Evolutionary conservation across 2,329 filamentous ascomycete species (phyloP).

Genomic region (Knufia petricola): DNA sequence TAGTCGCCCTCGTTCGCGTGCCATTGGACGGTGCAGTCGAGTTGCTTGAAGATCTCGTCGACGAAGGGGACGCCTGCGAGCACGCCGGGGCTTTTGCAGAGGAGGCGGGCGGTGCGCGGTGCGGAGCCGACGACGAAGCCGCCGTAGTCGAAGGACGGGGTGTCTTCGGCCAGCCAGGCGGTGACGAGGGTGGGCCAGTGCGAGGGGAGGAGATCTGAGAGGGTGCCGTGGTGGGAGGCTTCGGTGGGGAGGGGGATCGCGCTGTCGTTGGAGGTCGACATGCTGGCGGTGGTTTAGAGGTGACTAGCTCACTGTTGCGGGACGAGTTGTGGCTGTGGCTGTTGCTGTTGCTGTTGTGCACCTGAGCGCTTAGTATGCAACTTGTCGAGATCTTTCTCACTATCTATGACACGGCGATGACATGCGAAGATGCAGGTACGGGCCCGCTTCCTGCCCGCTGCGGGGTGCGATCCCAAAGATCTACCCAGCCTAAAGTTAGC

Average conservation of each 20-base stretch:
- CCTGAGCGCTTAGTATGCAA: too few species aligned
- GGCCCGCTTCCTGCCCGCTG: background rate
- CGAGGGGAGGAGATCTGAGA: constrained; percentile 21
- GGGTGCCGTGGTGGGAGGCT: constrained; percentile 17
- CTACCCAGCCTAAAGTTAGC: too few species aligned
- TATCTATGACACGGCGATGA: background rate
- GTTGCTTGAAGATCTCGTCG: constrained; percentile 81
- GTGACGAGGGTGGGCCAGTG: constrained; percentile 23
- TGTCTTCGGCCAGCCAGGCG: constrained; percentile 88
- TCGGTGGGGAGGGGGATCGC: constrained; percentile 12
- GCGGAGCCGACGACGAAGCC: constrained; percentile 85
- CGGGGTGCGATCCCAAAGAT: background rate
- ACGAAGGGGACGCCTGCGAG: constrained; percentile 92
- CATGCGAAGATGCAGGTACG: background rate
- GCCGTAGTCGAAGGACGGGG: constrained; percentile 91
- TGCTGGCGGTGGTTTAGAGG: too few species aligned
- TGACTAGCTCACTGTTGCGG: too few species aligned
- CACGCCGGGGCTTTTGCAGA: constrained; percentile 64
- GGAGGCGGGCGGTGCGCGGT: constrained; percentile 54
- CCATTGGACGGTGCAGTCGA: constrained; percentile 89
- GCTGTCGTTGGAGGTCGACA: background rate
- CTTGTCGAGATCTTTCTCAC: too few species aligned
- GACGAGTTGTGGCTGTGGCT: too few species aligned
- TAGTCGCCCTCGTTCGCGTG: constrained; percentile 63
- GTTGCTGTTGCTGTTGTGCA: too few species aligned